These are phyloP conservation scores for Aspergillus sergii DNA, from an alignment of 2,329 filamentous ascomycete species.

Conservation along the genomic window DNA sequence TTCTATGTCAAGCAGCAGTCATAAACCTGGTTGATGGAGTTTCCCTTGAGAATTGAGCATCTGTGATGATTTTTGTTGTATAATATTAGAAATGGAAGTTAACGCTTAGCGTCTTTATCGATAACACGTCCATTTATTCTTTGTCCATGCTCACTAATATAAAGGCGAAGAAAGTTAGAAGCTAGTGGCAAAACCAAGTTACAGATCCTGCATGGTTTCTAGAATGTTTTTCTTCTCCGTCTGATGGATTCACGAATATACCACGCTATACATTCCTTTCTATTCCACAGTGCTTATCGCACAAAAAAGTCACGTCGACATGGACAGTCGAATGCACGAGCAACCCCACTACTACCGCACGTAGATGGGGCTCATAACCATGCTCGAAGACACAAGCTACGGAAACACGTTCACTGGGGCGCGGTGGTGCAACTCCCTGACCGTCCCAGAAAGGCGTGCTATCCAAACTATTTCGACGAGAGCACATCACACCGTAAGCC, in stretches of 20 bases:
- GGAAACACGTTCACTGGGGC: not conserved
- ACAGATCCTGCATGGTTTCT: not conserved
- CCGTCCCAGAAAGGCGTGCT: not conserved
- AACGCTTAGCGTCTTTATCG: not conserved
- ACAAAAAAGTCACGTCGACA: not conserved
- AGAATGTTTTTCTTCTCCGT: not conserved
- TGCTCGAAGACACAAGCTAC: not conserved
- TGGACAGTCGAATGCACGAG: not conserved
- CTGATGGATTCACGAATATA: not conserved
- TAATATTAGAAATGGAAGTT: not conserved
- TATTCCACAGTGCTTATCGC: not conserved
- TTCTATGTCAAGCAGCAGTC: not conserved
- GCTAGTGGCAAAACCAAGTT: not conserved
- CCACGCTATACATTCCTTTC: not conserved
- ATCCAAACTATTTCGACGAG: not conserved
- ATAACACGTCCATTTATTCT: not conserved
- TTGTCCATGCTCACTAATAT: not conserved
- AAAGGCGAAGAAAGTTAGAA: not conserved
- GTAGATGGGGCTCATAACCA: not conserved
- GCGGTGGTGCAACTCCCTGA: not conserved
- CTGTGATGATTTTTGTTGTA: not conserved
- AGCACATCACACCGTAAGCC: not conserved
- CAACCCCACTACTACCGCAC: not conserved
- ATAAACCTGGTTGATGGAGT: not conserved
- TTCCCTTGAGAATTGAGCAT: constrained; percentile 19